Evolutionary conservation across 2,329 filamentous ascomycete genomes (phyloP), one percentile per base, ranked within the genome.

Genomic region (Xylariomycetidae sp.): DNA sequence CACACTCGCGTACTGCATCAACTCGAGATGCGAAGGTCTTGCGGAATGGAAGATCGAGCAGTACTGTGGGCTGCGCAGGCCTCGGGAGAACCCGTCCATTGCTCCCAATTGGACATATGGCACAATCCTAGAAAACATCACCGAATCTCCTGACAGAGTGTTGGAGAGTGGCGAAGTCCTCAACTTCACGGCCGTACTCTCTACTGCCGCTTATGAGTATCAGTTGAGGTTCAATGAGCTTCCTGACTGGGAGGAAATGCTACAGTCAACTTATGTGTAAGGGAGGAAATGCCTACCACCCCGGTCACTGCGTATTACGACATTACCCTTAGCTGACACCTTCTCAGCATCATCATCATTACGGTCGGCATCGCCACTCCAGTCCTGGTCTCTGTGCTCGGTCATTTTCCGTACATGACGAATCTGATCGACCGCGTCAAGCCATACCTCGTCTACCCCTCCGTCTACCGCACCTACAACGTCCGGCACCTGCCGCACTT

Each of bases 371-470:
- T 26, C 29, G 29, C 16, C 17, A 7, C 22, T 11, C 29, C 29
- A 16, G 36, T 48, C 5, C 36, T 57, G 15, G 34, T 57, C 25
- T 29, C 44, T 6, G 13, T 44, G 4, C 35, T 57, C 15, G 33
- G 31, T 23, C 44, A 48, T 25, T 28, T 57, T 5, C 58, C 58
- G 3, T 54, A 42, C 30, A 45, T 55, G 33, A 41, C 41, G 4
- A 14, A 15, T 10, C 4, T 53, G 4, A 16, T 51, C 12, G 43
- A 46, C 14, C 51, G 45, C 34, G 18, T 57, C 18, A 57, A 51
- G 25, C 53, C 57, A 8, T 58, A 54, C 36, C 31, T 61, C n/a
- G 37, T 56, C 27, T 60, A 54, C 25, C 58, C 60, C 1, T 47
- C 42, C 19, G 33, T 46, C 15, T 43, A 62, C 30, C 51, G 57